Evolutionary conservation across 768 basidiomycete genomes (phyloP).

Genomic region (Dentipellis sp.): DNA sequence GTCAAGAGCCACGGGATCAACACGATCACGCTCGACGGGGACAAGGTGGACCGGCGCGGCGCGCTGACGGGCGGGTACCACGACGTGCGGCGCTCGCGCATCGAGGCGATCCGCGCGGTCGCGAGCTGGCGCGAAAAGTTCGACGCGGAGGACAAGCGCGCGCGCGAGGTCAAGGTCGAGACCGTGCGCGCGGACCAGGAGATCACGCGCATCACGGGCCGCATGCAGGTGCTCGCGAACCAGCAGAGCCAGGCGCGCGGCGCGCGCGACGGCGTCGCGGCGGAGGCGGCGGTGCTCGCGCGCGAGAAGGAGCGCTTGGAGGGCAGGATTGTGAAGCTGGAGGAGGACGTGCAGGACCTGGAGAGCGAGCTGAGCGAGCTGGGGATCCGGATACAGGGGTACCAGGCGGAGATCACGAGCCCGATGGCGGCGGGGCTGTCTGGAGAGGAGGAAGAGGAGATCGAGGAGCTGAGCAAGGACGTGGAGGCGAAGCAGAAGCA

Average conservation of each 20-base stretch:
- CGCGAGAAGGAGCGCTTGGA: conserved; percentile 65
- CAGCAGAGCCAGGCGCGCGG: conserved; percentile 66
- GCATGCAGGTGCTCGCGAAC: conserved; percentile 58
- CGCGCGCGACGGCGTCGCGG: conserved; percentile 54
- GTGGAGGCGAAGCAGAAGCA: conserved; percentile 67
- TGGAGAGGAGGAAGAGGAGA: conserved; percentile 55
- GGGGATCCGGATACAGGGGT: conserved; percentile 52
- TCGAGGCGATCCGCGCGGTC: conserved; percentile 78
- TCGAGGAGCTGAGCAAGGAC: conserved; percentile 63
- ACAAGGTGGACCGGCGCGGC: conserved; percentile 95
- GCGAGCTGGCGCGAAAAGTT: conserved; percentile 67
- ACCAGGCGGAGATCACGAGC: conserved; percentile 58
- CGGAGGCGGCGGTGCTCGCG: conserved; percentile 48
- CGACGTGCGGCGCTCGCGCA: conserved; percentile 81
- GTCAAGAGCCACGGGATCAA: conserved; percentile 92
- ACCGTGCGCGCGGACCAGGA: conserved; percentile 76
- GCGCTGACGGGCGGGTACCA: conserved; percentile 95
- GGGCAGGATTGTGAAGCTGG: conserved; percentile 51
- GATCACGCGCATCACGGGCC: conserved; percentile 67
- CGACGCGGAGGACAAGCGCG: conserved; percentile 52
- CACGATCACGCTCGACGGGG: conserved; percentile 95
- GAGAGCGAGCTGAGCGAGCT: conserved; percentile 61
- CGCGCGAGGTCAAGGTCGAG: conserved; percentile 64
- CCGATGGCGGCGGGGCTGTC: conserved; percentile 72
- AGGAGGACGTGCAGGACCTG: conserved; percentile 60